A percentile compares a stretch with the other conserved stretches of the same genome.
Conservation (phyloP, 1,284 basidiomycete genomes). For the Lignosus rhinocerotis region DNA sequence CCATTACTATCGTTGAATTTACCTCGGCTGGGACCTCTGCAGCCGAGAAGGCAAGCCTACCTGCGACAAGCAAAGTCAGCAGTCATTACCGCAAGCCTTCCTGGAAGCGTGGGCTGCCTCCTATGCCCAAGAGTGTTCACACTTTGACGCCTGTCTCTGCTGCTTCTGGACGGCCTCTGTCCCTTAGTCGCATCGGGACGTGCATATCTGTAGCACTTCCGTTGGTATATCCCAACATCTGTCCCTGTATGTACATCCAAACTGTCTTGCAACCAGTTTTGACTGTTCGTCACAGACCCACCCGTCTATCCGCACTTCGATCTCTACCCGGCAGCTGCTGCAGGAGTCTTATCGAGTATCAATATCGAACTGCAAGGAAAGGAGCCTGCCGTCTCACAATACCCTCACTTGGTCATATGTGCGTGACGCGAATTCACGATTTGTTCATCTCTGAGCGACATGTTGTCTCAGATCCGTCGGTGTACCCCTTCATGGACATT, state of each 20-base stretch:
- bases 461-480: slow-evolving; percentile 23
- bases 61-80: not conserved
- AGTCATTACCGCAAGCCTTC: slow-evolving; percentile 12
- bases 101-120: slow-evolving; percentile 12
- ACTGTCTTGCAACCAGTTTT: not conserved
- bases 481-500: slow-evolving; percentile 44
- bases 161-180: slow-evolving; percentile 15
- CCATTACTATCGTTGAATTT: not conserved
- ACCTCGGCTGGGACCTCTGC: not conserved
- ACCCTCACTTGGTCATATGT: slow-evolving; percentile 14
- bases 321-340: slow-evolving; percentile 37
- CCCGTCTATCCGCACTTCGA: slow-evolving; percentile 42
- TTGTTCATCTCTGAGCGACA: not conserved
- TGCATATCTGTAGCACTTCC: slow-evolving; percentile 14
- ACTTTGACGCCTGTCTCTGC: slow-evolving; percentile 18
- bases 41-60: not conserved
- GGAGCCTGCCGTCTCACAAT: slow-evolving; percentile 3
- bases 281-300: slow-evolving; percentile 18
- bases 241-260: slow-evolving; percentile 22
- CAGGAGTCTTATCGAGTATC: not conserved
- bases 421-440: not conserved
- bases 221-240: slow-evolving; percentile 22
- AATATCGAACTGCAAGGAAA: slow-evolving; percentile 1
- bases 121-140: slow-evolving; percentile 23
- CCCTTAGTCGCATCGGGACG: slow-evolving; percentile 8